Evolutionary conservation across 257 asterid genomes (phyloP).

Genomic region (Thymus mandschuricus): DNA sequence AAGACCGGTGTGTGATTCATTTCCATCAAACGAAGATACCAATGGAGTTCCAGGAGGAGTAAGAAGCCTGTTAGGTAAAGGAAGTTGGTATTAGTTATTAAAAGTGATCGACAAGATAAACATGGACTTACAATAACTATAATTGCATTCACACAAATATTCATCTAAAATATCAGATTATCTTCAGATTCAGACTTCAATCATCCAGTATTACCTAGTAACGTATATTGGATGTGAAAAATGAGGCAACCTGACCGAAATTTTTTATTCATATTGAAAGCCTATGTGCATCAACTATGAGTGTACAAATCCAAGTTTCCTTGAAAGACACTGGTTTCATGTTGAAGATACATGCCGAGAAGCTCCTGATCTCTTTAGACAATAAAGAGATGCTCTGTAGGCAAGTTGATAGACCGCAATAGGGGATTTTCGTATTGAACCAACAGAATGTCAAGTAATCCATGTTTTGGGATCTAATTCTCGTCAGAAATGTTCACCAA

Average conservation of each 20-base stretch:
- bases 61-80: conserved; percentile 74
- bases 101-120: conserved; percentile 13
- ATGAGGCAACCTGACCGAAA: conserved; percentile 12
- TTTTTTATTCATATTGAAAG: conserved; percentile 2
- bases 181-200: conserved; percentile 11
- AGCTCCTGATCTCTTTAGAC: conserved; percentile 3
- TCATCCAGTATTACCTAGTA: conserved; percentile 1
- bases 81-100: conserved; percentile 21
- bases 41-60: conserved; percentile 99
- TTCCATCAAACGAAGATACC: conserved; percentile 73
- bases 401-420: not conserved
- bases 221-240: conserved; percentile 10
- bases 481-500: not conserved
- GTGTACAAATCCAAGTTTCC: conserved; percentile 11
- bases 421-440: not conserved
- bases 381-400: not conserved
- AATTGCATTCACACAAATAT: not conserved
- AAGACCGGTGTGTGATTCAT: conserved; percentile 57
- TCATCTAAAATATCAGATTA: conserved; percentile 22
- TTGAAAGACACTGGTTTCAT: not conserved
- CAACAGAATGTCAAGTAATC: not conserved
- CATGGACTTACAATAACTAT: conserved; percentile 20
- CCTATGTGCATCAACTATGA: conserved; percentile 12
- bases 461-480: conserved; percentile 1
- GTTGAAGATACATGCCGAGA: not conserved